Evolutionary conservation across 176 grass and related monocot genomes (phyloP), one percentile per base, ranked within the genome.

Genomic region (Echinochloa phyllopogon): DNA sequence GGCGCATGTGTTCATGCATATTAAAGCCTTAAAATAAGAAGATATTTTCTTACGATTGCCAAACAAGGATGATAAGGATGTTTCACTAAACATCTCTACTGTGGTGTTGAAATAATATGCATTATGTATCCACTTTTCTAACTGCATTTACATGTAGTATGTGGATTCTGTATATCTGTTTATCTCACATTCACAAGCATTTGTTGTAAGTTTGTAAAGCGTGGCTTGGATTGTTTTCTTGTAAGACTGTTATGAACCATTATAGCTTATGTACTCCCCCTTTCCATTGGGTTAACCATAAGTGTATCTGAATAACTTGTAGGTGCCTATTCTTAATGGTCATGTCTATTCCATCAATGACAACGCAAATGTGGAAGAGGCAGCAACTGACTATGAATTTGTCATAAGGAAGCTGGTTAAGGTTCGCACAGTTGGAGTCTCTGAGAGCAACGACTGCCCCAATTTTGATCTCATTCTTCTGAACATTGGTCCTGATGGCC

Each of bases 281-380:
- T 79, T 79, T 83, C 60, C 52, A 50, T 60, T 40, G 41, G 79
- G 45, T 56, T 76, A 76, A 76, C 63, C 41, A 55, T 69, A 60
- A 85, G 25, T 85, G 4, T 12, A 69, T 75, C 13, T 78, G 50
- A 60, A 69, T 78, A 39, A 43, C 48, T 38, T 84, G 33, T 53
- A 97, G 94, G 88, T 97, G 60, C 84, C 92, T 38, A 87, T 94
- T 76, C 86, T 83, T 65, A 85, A 71, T 21, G 88, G 90, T 17
- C 92, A 94, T 87, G 77, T 97, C 13, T 97, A 87, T 81, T 92
- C 94, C 63, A 94, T 97, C 79, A 97, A 97, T 2, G 92, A 92
- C 82, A 91, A 91, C 3, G 92, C 86, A 37, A 90, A 84, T 5
- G 92, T 97, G 57, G 86, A 90, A 70, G 88, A 88, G 6, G 94